Base-by-base conservation (phyloP, 2,329 filamentous ascomycete species). In the Fusarium tuaranense region DNA sequence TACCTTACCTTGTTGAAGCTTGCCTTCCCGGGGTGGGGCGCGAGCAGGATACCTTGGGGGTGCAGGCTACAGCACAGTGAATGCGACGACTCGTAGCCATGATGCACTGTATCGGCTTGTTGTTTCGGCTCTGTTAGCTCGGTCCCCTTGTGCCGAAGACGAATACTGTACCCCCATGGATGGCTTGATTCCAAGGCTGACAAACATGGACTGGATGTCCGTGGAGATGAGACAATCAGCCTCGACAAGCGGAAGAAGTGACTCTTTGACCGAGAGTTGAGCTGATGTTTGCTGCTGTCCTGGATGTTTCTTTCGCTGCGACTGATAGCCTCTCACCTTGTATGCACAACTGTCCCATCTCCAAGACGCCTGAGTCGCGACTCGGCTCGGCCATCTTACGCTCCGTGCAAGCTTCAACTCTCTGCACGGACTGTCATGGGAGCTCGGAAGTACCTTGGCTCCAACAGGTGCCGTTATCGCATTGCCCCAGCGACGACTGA, bases 401-500 rank as follows among this genome's bases (percentile, higher is more conserved):
- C 46, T 70, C 67, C 60, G 76, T 78, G 70, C 25, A 38, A 65
- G 14, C 18, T 5, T 16, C 12, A 14, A 0, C 5, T 7, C 13
- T 46, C 74, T 57, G 69, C 73, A 79, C 77, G 44, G 78, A 66
- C 67, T 63, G 70, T 75, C 74, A 78, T 76, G 76, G 75, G 69
- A 74, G 64, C 77, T 78, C 32, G 22, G 39, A 76, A 67, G 77
- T 79, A 77, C 72, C 78, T 71, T 53, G 32, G 61, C 57, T 65
- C 63, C 60, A 70, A 61, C 66, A 61, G 65, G 48, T 78, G 71
- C 74, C 74, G 77, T 81, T 81, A 81, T 82, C 80, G 80, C 77
- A 82, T 82, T 78, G 80, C 76, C 78, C 75, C 68, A 78, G 80
- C 70, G 78, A 81, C 80, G 70, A 64, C 60, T 58, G 59, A 62